Evolutionary conservation across 2,329 filamentous ascomycete genomes (phyloP).

Genomic region (Trichoderma simmonsii): DNA sequence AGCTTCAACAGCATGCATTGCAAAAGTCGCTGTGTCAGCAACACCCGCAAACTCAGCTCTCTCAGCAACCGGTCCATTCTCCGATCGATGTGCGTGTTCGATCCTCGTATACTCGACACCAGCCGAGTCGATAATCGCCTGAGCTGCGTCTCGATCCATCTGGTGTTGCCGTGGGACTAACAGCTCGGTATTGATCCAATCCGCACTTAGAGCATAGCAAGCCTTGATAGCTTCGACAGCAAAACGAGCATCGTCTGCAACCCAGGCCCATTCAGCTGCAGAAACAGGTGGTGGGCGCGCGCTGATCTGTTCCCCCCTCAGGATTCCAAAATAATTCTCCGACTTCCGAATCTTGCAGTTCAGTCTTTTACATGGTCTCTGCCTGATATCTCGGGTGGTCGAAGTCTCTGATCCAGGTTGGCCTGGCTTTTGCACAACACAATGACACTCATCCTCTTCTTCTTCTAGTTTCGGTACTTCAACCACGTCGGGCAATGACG

Average conservation of each 20-base stretch:
- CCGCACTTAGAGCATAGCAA: conserved; percentile 24
- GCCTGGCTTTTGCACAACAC: neutral
- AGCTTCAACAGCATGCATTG: conserved; percentile 26
- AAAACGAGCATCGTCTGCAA: conserved; percentile 26
- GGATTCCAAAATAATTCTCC: conserved; percentile 6
- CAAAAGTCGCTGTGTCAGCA: conserved; percentile 28
- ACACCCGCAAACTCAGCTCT: conserved; percentile 28
- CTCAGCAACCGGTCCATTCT: conserved; percentile 22
- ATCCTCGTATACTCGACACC: conserved; percentile 20
- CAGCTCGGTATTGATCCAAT: conserved; percentile 16
- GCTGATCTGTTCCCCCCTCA: neutral
- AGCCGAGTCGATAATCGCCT: conserved; percentile 18
- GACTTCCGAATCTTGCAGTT: neutral
- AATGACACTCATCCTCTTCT: neutral
- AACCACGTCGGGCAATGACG: neutral
- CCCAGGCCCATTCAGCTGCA: conserved; percentile 25
- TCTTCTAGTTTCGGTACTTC: neutral
- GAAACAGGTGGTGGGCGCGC: neutral
- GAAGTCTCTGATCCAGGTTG: neutral
- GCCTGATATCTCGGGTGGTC: neutral
- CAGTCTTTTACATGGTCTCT: neutral
- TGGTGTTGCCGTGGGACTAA: neutral
- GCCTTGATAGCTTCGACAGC: conserved; percentile 23
- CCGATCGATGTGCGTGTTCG: conserved; percentile 20
- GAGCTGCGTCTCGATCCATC: neutral